Percentiles rank a stretch among this genome's conserved stretches.
These are phyloP conservation scores for Boeremia exigua DNA, from an alignment of 2,329 filamentous ascomycete genomes.

Conservation along the genomic window DNA sequence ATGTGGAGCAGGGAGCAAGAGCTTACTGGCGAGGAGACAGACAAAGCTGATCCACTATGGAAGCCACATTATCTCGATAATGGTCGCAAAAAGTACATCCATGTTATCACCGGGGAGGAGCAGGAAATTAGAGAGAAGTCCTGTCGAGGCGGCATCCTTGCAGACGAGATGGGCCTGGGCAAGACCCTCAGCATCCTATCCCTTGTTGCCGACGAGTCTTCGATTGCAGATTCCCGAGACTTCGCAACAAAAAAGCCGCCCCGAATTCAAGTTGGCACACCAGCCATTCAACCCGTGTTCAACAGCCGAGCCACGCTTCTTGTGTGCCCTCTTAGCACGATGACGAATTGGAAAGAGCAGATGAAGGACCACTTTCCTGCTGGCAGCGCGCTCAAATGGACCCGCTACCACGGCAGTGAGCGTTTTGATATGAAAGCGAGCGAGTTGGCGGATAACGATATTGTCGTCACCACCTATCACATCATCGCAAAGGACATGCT, in stretches of 20 bases:
- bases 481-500: slow-evolving; percentile 79
- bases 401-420: slow-evolving; percentile 85
- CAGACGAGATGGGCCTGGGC: slow-evolving; percentile 60
- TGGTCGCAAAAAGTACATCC: slow-evolving; percentile 71
- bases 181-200: slow-evolving; percentile 79
- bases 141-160: slow-evolving; percentile 55
- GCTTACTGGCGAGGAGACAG: slow-evolving; percentile 64
- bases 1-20: slow-evolving; percentile 80
- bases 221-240: slow-evolving; percentile 64
- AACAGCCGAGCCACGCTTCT: slow-evolving; percentile 84
- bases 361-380: slow-evolving; percentile 79
- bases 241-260: slow-evolving; percentile 65
- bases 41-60: slow-evolving; percentile 78
- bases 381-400: slow-evolving; percentile 65
- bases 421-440: slow-evolving; percentile 67
- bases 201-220: slow-evolving; percentile 66
- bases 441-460: slow-evolving; percentile 74
- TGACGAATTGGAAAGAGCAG: slow-evolving; percentile 94
- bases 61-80: slow-evolving; percentile 63
- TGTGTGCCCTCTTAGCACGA: slow-evolving; percentile 86
- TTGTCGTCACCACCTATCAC: slow-evolving; percentile 92
- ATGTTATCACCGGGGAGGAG: slow-evolving; percentile 77
- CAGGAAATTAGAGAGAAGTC: slow-evolving; percentile 41
- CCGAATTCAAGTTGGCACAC: not conserved
- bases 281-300: slow-evolving; percentile 44